A percentile compares a stretch with the other conserved stretches of the same genome.
Evolutionary conservation across 768 basidiomycete genomes (phyloP).

Genomic region (Suillus subalutaceus): DNA sequence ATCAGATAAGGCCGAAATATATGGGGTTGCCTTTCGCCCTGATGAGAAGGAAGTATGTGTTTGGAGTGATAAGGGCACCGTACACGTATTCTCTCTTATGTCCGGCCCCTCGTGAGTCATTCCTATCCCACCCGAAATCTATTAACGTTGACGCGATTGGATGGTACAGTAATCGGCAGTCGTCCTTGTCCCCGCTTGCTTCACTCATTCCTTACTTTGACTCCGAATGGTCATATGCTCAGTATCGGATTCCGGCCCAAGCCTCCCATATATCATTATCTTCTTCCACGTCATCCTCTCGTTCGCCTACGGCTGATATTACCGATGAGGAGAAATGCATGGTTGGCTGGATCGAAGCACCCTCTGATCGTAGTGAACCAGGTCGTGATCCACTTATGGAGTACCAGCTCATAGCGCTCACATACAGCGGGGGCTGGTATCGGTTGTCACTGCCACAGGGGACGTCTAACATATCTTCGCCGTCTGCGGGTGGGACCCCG

Average conservation of each 20-base stretch:
- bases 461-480: constrained; percentile 21
- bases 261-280: constrained; percentile 81
- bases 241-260: constrained; percentile 86
- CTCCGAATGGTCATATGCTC: constrained; percentile 96
- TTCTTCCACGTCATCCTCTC: constrained; percentile 60
- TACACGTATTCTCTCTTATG: constrained; percentile 83
- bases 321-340: constrained; percentile 84
- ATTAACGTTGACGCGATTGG: constrained; percentile 13
- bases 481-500: constrained; percentile 16
- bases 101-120: constrained; percentile 66
- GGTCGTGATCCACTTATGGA: constrained; percentile 40
- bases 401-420: constrained; percentile 82
- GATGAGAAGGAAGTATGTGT: constrained; percentile 88
- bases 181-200: constrained; percentile 76
- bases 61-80: constrained; percentile 95
- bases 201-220: constrained; percentile 88
- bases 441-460: constrained; percentile 64
- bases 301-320: constrained; percentile 59
- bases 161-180: constrained; percentile 75
- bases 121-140: constrained; percentile 8
- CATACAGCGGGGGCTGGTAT: constrained; percentile 93
- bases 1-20: constrained; percentile 88
- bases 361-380: constrained; percentile 39
- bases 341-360: constrained; percentile 79
- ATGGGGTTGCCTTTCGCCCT: constrained; percentile 84